These are phyloP conservation scores for Kluyveromyces marxianus DNA, from an alignment of 1,139 yeast species.

Conservation along the genomic window DNA sequence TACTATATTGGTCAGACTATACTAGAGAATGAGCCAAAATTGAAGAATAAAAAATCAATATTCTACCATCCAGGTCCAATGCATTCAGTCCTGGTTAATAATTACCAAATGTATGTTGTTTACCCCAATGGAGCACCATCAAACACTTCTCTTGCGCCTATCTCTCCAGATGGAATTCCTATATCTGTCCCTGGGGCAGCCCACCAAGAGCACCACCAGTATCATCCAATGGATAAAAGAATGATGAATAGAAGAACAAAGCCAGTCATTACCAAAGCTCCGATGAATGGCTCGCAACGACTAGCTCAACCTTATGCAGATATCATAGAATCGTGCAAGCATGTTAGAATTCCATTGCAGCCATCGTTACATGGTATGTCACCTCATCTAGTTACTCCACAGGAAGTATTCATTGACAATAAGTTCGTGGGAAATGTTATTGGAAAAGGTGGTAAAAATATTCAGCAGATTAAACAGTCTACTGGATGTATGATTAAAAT, in stretches of 20 bases:
- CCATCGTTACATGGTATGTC: conserved; percentile 16
- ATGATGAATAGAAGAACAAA: conserved; percentile 1
- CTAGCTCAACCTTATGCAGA: not conserved
- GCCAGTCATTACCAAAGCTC: not conserved
- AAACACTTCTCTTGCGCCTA: not conserved
- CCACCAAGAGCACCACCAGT: conserved; percentile 22
- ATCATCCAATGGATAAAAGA: conserved; percentile 20
- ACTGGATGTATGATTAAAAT: conserved; percentile 74
- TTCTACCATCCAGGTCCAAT: conserved; percentile 55
- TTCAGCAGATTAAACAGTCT: conserved; percentile 68
- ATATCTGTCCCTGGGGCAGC: not conserved
- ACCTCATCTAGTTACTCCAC: conserved; percentile 13
- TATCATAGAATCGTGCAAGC: not conserved
- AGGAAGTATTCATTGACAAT: conserved; percentile 66
- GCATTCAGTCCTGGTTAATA: conserved; percentile 23
- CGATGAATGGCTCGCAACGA: not conserved
- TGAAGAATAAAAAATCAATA: conserved; percentile 45
- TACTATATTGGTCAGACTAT: conserved; percentile 66
- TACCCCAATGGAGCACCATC: conserved; percentile 1
- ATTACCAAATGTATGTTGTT: conserved; percentile 9
- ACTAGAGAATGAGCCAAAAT: conserved; percentile 48
- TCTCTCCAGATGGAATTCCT: not conserved
- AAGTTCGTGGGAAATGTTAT: conserved; percentile 76
- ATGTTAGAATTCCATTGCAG: conserved; percentile 17
- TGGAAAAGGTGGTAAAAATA: conserved; percentile 80